A percentile compares a stretch with the other conserved stretches of the same genome.
Evolutionary conservation across 345 rosid species (phyloP).

Genomic region (Draba incana): DNA sequence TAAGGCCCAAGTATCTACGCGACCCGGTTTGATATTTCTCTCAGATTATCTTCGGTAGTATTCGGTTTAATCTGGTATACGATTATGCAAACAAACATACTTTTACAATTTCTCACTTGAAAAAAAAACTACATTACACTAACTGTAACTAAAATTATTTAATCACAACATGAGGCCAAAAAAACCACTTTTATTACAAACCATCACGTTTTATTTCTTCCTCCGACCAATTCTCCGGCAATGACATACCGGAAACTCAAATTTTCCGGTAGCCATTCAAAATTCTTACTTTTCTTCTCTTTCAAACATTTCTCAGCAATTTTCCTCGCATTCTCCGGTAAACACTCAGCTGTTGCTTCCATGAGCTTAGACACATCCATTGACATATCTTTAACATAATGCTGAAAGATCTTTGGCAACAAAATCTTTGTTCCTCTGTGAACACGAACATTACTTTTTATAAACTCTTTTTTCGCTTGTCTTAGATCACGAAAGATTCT

Average conservation of each 20-base stretch:
- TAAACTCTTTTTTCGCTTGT: constrained; percentile 63
- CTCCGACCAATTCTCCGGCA: constrained; percentile 54
- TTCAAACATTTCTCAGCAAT: constrained; percentile 57
- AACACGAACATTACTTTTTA: constrained; percentile 56
- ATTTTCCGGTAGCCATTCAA: constrained; percentile 70
- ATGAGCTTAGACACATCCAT: constrained; percentile 50
- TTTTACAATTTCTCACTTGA: constrained; percentile 24
- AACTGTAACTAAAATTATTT: constrained; percentile 29
- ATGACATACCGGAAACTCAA: constrained; percentile 71
- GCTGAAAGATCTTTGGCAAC: constrained; percentile 61
- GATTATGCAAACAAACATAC: constrained; percentile 13
- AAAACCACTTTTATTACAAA: not conserved
- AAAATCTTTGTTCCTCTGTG: constrained; percentile 68
- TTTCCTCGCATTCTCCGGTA: constrained; percentile 54
- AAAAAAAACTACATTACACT: constrained; percentile 6
- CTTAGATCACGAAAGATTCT: constrained; percentile 65
- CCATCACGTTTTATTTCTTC: constrained; percentile 30
- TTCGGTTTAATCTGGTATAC: not conserved
- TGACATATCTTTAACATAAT: constrained; percentile 73
- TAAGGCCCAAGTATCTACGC: not conserved
- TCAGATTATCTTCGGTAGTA: not conserved
- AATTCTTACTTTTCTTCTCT: constrained; percentile 53
- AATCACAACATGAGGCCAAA: constrained; percentile 27
- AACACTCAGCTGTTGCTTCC: constrained; percentile 49
- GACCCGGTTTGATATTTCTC: too few relatives aligned